These are phyloP conservation scores for Solanum bukasovii DNA, from an alignment of 257 asterid species.

Conservation along the genomic window DNA sequence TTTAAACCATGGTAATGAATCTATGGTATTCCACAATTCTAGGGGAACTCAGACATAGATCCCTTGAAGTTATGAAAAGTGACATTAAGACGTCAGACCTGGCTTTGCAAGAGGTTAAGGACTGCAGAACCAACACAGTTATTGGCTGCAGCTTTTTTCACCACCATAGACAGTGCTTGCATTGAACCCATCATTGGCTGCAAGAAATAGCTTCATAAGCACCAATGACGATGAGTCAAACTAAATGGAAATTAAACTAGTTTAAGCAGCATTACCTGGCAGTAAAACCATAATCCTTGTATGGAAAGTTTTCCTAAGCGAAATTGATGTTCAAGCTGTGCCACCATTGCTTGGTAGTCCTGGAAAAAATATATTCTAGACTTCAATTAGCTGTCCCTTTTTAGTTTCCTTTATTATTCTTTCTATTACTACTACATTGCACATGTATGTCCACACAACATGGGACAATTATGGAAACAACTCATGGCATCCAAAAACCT, in stretches of 20 bases:
- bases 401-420: background rate
- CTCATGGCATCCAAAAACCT: background rate
- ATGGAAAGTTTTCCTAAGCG: constrained; percentile 84
- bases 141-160: constrained; percentile 73
- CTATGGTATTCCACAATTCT: background rate
- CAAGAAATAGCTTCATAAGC: constrained; percentile 12
- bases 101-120: constrained; percentile 91
- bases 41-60: background rate
- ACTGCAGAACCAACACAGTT: constrained; percentile 77
- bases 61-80: background rate
- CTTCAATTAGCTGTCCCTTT: constrained; percentile 11
- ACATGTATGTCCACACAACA: background rate
- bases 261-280: constrained; percentile 57
- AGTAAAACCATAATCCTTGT: constrained; percentile 97
- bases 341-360: constrained; percentile 97
- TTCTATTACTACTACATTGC: background rate
- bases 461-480: background rate
- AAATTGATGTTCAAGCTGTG: constrained; percentile 40
- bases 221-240: background rate
- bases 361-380: constrained; percentile 15
- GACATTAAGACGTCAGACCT: constrained; percentile 30
- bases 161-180: constrained; percentile 79
- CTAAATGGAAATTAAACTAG: constrained; percentile 2
- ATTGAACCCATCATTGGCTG: constrained; percentile 97
- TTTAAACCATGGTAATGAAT: background rate